phyloP scores from a whole-genome alignment of 1,139 yeast genomes.

The Torulaspora pretoriensis region DNA sequence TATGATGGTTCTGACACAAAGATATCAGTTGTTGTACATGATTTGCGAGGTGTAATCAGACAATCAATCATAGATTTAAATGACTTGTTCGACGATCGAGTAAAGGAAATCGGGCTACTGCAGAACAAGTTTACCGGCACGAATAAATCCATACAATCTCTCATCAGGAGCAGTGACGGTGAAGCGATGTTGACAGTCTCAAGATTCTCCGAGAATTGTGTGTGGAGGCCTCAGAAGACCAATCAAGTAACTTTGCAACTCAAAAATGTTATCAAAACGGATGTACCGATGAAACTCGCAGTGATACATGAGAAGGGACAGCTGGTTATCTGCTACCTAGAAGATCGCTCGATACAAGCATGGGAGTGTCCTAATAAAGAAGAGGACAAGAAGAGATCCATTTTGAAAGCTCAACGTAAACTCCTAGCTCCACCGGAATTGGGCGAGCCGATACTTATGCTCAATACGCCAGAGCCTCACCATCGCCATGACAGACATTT shows the following conservation, averaged over 20 bases:
- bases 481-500: slow-evolving; percentile 40
- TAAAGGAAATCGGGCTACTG: slow-evolving; percentile 29
- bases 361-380: slow-evolving; percentile 53
- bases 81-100: slow-evolving; percentile 34
- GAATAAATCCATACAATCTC: slow-evolving; percentile 65
- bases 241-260: slow-evolving; percentile 35
- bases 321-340: slow-evolving; percentile 44
- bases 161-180: slow-evolving; percentile 64
- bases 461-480: slow-evolving; percentile 45
- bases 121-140: slow-evolving; percentile 76
- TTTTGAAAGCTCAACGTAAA: slow-evolving; percentile 17
- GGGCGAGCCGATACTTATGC: slow-evolving; percentile 40
- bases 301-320: slow-evolving; percentile 55
- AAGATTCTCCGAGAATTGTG: slow-evolving; percentile 52
- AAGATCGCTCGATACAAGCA: slow-evolving; percentile 43
- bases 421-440: slow-evolving; percentile 14
- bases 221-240: slow-evolving; percentile 50
- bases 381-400: slow-evolving; percentile 23
- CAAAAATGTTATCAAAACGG: slow-evolving; percentile 36
- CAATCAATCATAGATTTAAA: slow-evolving; percentile 43
- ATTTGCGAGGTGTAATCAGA: slow-evolving; percentile 47
- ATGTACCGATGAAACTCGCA: slow-evolving; percentile 45
- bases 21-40: slow-evolving; percentile 48
- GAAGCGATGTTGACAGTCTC: slow-evolving; percentile 50
- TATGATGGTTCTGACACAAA: slow-evolving; percentile 31